Conservation (phyloP, 2,329 filamentous ascomycete species). For the Hymenoscyphus albidus region DNA sequence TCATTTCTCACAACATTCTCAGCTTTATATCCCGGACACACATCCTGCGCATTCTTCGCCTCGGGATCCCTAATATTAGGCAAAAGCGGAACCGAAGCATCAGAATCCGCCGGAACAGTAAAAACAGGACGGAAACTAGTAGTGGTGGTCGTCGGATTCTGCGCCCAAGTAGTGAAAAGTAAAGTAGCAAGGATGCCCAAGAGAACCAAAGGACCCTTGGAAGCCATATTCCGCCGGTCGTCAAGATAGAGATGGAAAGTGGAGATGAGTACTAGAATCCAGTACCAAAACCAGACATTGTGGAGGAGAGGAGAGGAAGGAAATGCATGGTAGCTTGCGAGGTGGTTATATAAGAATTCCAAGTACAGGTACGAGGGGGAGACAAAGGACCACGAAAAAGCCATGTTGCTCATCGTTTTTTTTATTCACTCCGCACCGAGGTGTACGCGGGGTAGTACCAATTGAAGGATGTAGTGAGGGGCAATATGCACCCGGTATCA, state of each 20-base stretch:
- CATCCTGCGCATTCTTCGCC: constrained; percentile 49
- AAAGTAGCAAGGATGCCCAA: constrained; percentile 16
- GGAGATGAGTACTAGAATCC: constrained; percentile 12
- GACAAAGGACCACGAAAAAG: not conserved
- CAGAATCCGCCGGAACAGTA: constrained; percentile 45
- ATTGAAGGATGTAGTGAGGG: not conserved
- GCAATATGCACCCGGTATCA: not conserved
- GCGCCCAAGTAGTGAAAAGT: constrained; percentile 15
- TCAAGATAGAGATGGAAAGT: constrained; percentile 8
- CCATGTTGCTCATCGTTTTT: constrained; percentile 2
- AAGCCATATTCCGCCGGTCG: constrained; percentile 18
- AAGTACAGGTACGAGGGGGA: not conserved
- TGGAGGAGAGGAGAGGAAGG: not conserved
- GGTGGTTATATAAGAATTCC: not conserved
- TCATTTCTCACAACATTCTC: constrained; percentile 52
- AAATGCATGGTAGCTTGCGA: not conserved
- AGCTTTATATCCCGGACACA: constrained; percentile 66
- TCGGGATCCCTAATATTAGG: constrained; percentile 63
- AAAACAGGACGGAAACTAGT: constrained; percentile 34
- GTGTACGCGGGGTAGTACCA: not conserved
- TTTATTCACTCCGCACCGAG: not conserved
- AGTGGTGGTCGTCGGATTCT: constrained; percentile 20
- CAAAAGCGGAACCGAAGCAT: constrained; percentile 46
- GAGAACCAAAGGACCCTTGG: constrained; percentile 14
- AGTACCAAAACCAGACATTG: constrained; percentile 16